Conservation (phyloP, 2,329 filamentous ascomycete species). For the Alternaria metachromatica region DNA sequence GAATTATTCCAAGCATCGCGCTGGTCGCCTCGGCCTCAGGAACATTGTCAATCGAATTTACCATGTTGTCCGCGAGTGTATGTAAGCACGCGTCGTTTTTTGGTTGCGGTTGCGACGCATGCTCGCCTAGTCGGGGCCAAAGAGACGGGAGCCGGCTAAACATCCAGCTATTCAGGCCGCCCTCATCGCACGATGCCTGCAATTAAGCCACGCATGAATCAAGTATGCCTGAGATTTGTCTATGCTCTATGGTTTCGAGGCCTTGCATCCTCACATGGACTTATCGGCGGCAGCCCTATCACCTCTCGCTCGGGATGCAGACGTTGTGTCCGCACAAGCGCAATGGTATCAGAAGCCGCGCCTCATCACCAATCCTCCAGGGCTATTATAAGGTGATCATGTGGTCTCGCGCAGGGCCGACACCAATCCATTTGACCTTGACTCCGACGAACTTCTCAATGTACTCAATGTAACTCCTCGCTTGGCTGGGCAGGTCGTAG, state of each 20-base stretch:
- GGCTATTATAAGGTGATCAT: slow-evolving; percentile 62
- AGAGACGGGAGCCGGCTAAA: not conserved
- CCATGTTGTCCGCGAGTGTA: not conserved
- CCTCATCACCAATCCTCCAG: not conserved
- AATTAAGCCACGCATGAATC: not conserved
- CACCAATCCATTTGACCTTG: slow-evolving; percentile 70
- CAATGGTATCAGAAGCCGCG: not conserved
- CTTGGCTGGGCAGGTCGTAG: slow-evolving; percentile 68
- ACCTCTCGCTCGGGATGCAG: not conserved
- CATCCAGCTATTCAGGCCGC: not conserved
- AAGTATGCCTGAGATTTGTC: slow-evolving; percentile 4
- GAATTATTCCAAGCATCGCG: not conserved
- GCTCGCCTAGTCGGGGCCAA: not conserved
- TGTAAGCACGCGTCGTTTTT: not conserved
- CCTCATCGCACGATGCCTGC: not conserved
- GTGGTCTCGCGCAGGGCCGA: slow-evolving; percentile 68
- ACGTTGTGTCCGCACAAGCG: not conserved
- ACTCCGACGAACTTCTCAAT: slow-evolving; percentile 72
- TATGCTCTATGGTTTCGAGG: slow-evolving; percentile 11
- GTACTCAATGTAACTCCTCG: slow-evolving; percentile 69
- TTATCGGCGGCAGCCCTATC: not conserved
- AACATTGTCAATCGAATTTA: not conserved
- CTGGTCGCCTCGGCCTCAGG: not conserved
- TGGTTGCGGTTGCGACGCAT: not conserved
- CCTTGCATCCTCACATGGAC: not conserved